Conservation (phyloP, 2,329 filamentous ascomycete species). For the Dactylella cylindrospora region DNA sequence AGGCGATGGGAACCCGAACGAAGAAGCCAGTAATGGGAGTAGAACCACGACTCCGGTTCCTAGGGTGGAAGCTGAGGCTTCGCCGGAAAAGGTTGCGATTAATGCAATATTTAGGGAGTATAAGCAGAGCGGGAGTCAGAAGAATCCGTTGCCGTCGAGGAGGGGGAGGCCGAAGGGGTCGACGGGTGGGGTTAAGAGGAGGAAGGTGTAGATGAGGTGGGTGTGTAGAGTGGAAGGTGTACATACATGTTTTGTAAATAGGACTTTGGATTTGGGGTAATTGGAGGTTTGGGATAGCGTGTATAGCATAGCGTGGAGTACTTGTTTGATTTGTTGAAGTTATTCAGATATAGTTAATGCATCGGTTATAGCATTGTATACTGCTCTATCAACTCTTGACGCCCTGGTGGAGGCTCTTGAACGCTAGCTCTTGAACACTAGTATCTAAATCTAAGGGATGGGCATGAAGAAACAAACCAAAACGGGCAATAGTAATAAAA, state of each 20-base stretch:
- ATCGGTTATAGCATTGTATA: no score
- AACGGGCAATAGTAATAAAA: neutral
- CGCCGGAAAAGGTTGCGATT: slow-evolving; percentile 25
- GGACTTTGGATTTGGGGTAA: no score
- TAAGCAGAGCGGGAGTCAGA: slow-evolving; percentile 19
- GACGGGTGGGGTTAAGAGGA: no score
- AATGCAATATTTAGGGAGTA: slow-evolving; percentile 35
- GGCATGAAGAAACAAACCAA: neutral
- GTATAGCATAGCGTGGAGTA: no score
- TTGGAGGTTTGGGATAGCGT: no score
- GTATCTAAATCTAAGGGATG: neutral
- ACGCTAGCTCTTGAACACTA: neutral
- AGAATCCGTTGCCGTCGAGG: slow-evolving; percentile 28
- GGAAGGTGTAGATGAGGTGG: slow-evolving; percentile 26
- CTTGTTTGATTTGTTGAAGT: no score
- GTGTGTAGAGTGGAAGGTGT: neutral
- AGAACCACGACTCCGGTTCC: neutral
- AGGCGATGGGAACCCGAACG: slow-evolving; percentile 21
- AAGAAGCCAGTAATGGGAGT: neutral
- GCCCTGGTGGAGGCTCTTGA: neutral
- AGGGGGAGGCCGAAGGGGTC: slow-evolving; percentile 21
- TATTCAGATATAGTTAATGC: no score
- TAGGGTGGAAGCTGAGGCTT: slow-evolving; percentile 1
- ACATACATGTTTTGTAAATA: neutral
- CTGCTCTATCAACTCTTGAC: neutral